Evolutionary conservation across 306 rosid species (phyloP), one percentile per base, ranked within the genome.

Genomic region (Bauhinia variegata): DNA sequence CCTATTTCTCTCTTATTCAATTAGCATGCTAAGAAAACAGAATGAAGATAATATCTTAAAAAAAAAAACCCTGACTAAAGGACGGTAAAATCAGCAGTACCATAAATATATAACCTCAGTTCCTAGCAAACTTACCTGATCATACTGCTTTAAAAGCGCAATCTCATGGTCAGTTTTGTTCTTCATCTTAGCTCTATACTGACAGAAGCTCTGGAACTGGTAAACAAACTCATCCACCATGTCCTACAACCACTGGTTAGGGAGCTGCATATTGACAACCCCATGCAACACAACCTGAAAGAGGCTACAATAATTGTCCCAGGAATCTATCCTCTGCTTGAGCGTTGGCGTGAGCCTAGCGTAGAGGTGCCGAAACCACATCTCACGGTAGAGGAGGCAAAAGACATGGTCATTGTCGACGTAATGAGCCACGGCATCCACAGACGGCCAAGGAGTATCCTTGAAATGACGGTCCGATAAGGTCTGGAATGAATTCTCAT

Each of bases 161-260:
- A 88, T 90, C 66, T 95, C 99, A 6, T 82, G 95, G 12, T 95
- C 97, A 0, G 85, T 81, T 74, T 95, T 90, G 78, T 39, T 86
- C 97, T 95, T 90, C 91, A 95, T 86, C 75, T 95, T 95, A 1
- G 99, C 96, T 28, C 96, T 76, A 36, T 85, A 95, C 79, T 95
- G 99, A 33, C 99, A 95, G 56, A 95, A 95, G 81, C 92, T 95
- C 86, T 88, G 97, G 52, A 95, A 90, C 91, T 95, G 97, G 80
- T 95, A 90, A 7, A 90, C 99, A 46, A 95, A 95, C 76, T 90
- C 99, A 17, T 95, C 96, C 0, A 95, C 99, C 99, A 95, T 95
- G 28, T 95, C 99, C 99, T 97, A 93, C 6, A 93, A 76, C 97
- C 99, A 95, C 77, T 90, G 97, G 51, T 95, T 95, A 11, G 99